Percentiles rank a stretch among this genome's conserved stretches.
These are phyloP conservation scores for Phaffomyces opuntiae DNA, from an alignment of 805 yeast genomes.

Conservation along the genomic window DNA sequence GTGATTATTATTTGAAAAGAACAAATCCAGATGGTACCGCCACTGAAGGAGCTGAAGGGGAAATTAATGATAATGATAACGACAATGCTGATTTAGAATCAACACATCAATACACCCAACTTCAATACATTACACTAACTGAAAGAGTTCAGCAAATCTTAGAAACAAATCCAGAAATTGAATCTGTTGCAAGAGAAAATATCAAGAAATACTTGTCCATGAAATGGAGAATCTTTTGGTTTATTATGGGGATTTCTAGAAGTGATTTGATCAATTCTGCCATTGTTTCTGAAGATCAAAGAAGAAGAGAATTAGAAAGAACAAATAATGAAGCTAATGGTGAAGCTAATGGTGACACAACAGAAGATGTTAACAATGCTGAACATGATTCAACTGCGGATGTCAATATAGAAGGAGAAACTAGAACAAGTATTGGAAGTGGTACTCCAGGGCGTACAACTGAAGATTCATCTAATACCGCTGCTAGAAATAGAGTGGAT, in stretches of 20 bases:
- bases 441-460: no score
- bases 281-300: constrained; percentile 31
- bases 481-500: constrained; percentile 9
- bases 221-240: constrained; percentile 41
- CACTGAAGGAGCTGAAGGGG: constrained; percentile 10
- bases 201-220: constrained; percentile 28
- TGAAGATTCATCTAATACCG: not conserved
- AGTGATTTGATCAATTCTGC: constrained; percentile 46
- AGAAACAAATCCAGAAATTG: constrained; percentile 36
- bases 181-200: constrained; percentile 34
- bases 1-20: constrained; percentile 44
- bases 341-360: not conserved
- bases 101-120: constrained; percentile 26
- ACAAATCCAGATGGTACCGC: constrained; percentile 9
- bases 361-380: no score
- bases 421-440: no score
- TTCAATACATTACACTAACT: constrained; percentile 31
- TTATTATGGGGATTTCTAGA: constrained; percentile 45
- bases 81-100: constrained; percentile 10
- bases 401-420: not conserved
- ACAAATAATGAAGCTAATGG: not conserved
- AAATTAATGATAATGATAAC: constrained; percentile 2
- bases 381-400: not conserved
- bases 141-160: constrained; percentile 37
- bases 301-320: constrained; percentile 15